Conservation (phyloP, 2,329 filamentous ascomycete species). For the Coniella vitis region DNA sequence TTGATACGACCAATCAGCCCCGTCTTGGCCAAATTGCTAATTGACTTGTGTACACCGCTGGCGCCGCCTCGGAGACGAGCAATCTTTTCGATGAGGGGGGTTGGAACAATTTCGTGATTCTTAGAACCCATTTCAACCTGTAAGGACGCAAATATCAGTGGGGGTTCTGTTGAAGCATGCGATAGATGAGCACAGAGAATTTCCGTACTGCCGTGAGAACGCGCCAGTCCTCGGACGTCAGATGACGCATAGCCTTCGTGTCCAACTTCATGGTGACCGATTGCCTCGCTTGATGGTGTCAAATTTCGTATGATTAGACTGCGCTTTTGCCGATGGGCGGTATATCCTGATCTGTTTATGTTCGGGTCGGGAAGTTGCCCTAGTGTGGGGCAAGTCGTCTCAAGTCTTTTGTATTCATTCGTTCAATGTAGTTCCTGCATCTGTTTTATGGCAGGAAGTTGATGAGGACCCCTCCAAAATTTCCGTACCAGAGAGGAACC, state of each 20-base stretch:
- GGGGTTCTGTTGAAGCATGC: slow-evolving; percentile 20
- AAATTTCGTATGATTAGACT: too few relatives aligned
- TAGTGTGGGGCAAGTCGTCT: too few relatives aligned
- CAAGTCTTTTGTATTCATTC: too few relatives aligned
- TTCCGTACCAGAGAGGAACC: slow-evolving; percentile 6
- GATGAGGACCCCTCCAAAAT: slow-evolving; percentile 10
- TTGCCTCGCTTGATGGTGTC: neutral
- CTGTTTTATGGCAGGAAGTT: neutral
- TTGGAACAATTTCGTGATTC: slow-evolving; percentile 96
- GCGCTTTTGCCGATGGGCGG: too few relatives aligned
- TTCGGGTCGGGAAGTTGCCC: too few relatives aligned
- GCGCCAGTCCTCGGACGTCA: slow-evolving; percentile 88
- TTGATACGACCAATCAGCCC: slow-evolving; percentile 88
- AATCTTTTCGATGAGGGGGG: slow-evolving; percentile 76
- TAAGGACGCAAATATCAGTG: slow-evolving; percentile 27
- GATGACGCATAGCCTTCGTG: slow-evolving; percentile 85
- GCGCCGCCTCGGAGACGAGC: slow-evolving; percentile 72
- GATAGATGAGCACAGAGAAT: slow-evolving; percentile 11
- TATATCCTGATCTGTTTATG: too few relatives aligned
- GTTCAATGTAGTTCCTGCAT: too few relatives aligned
- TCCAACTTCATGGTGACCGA: slow-evolving; percentile 76
- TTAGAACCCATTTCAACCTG: slow-evolving; percentile 90
- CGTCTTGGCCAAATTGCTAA: slow-evolving; percentile 85
- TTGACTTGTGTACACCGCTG: slow-evolving; percentile 75
- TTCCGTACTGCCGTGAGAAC: slow-evolving; percentile 78